Evolutionary conservation across 2,329 filamentous ascomycete genomes (phyloP).

Genomic region (Emericellopsis cladophorae): DNA sequence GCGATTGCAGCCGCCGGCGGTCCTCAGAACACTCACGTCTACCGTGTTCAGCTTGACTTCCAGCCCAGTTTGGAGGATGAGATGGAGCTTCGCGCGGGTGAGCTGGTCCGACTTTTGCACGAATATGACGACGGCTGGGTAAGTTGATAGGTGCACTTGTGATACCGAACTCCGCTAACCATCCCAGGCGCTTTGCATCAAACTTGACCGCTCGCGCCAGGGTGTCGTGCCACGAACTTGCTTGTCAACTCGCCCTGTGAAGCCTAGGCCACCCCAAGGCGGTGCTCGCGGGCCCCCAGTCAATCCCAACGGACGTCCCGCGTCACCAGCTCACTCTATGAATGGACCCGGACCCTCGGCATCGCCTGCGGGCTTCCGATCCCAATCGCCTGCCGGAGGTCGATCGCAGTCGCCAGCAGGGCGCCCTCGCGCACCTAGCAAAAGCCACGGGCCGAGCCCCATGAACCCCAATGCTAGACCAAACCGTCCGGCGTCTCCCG

Average conservation of each 20-base stretch:
- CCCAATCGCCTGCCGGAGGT: slow-evolving; percentile 15
- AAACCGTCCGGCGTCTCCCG: neutral
- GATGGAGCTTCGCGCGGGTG: slow-evolving; percentile 65
- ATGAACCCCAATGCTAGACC: slow-evolving; percentile 26
- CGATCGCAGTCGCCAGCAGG: slow-evolving; percentile 32
- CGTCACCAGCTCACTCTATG: slow-evolving; percentile 10
- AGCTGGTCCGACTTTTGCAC: slow-evolving; percentile 79
- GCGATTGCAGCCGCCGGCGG: slow-evolving; percentile 52
- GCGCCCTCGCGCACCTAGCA: slow-evolving; percentile 27
- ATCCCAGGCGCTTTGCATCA: slow-evolving; percentile 70
- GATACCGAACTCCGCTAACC: slow-evolving; percentile 13
- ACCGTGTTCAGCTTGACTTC: slow-evolving; percentile 92
- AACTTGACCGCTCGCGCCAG: slow-evolving; percentile 80
- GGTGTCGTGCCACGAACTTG: slow-evolving; percentile 91
- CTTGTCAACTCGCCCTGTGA: slow-evolving; percentile 82
- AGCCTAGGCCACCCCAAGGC: slow-evolving; percentile 53
- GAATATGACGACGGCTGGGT: slow-evolving; percentile 99
- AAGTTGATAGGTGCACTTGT: slow-evolving; percentile 25
- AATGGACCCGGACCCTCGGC: slow-evolving; percentile 18
- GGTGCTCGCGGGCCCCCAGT: slow-evolving; percentile 23
- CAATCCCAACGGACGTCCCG: slow-evolving; percentile 20
- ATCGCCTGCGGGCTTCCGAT: slow-evolving; percentile 10
- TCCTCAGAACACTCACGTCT: slow-evolving; percentile 52
- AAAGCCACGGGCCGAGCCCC: slow-evolving; percentile 15
- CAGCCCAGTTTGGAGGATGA: slow-evolving; percentile 88